Conservation (phyloP, 805 yeast species). For the Candida namnaoensis region DNA sequence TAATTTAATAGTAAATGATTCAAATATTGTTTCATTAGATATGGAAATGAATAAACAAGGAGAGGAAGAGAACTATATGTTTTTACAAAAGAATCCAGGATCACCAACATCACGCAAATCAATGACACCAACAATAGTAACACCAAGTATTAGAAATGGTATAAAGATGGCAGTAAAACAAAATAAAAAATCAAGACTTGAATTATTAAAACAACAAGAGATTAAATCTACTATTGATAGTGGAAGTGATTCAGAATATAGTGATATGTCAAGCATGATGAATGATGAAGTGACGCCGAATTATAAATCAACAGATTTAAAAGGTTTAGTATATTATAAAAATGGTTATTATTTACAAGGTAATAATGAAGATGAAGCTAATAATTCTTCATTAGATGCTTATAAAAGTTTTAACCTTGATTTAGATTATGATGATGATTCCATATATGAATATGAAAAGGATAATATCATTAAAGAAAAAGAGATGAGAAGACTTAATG, state of each 20-base stretch:
- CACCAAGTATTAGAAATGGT: constrained; percentile 16
- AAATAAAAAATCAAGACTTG: constrained; percentile 14
- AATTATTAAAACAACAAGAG: constrained; percentile 8
- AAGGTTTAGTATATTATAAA: constrained; percentile 14
- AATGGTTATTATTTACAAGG: constrained; percentile 14
- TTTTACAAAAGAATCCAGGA: constrained; percentile 1
- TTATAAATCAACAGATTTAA: constrained; percentile 10
- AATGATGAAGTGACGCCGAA: constrained; percentile 17
- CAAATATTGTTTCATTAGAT: neutral
- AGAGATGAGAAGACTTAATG: constrained; percentile 12
- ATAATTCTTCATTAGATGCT: too few species aligned
- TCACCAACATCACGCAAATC: neutral
- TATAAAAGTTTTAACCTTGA: neutral
- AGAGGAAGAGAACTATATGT: neutral
- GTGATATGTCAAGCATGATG: constrained; percentile 13
- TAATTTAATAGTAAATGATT: neutral
- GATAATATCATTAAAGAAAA: constrained; percentile 10
- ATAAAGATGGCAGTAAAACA: constrained; percentile 18
- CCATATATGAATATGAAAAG: constrained; percentile 14
- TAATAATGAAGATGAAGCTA: neutral
- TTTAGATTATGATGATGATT: constrained; percentile 12
- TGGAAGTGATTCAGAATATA: constrained; percentile 14
- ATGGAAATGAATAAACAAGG: neutral
- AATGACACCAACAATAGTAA: constrained; percentile 1
- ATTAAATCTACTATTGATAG: constrained; percentile 2